Evolutionary conservation across 225 moss, liverwort and hornwort genomes (phyloP), one percentile per base, ranked within the genome.

Genomic region (Bryoerythrophyllum caledonicum): DNA sequence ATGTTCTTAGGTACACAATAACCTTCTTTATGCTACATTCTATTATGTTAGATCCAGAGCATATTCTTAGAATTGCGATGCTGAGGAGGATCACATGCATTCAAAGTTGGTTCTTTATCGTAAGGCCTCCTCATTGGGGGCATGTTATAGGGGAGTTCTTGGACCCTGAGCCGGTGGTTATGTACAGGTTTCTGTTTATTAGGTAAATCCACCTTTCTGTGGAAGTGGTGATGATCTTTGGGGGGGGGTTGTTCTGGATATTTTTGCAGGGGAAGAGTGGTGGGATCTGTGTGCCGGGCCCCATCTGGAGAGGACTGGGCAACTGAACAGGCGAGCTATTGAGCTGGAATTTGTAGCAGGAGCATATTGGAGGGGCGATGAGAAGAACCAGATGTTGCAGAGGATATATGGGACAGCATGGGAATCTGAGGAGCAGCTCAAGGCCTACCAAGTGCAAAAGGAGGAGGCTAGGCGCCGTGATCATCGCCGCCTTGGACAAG

Each of bases 281-380:
- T 99, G 95, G 97, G 97, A 99, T 80, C 84, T 99, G 10, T 99
- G 97, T 72, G 97, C 95, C 4, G 95, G 97, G 7, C 97, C 97
- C 2, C 97, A 99, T 82, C 75, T 99, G 48, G 95, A 95, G 80
- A 89, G 88, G 71, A 99, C 97, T 35, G 95, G 97, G 58, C 91
- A 93, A 70, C 80, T 99, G 57, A 95, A 92, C n/a, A 86, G 89
- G 70, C 90, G 86, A 79, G 97, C 97, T 13, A 89, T 99, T 67
- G 95, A 93, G 61, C 81, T 99, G 64, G 97, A 99, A 67, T 86
- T 85, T 53, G 95, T 99, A 30, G 97, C 97, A 40, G 97, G 97
- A 76, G 97, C 97, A 11, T 99, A 99, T 70, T 99, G 95, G 97
- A 95, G 97, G 73, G 97, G 97, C 49, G 97, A 99, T 67, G 97